Base-by-base conservation (phyloP, 805 yeast genomes). In the Maudiozyma turicensis region DNA sequence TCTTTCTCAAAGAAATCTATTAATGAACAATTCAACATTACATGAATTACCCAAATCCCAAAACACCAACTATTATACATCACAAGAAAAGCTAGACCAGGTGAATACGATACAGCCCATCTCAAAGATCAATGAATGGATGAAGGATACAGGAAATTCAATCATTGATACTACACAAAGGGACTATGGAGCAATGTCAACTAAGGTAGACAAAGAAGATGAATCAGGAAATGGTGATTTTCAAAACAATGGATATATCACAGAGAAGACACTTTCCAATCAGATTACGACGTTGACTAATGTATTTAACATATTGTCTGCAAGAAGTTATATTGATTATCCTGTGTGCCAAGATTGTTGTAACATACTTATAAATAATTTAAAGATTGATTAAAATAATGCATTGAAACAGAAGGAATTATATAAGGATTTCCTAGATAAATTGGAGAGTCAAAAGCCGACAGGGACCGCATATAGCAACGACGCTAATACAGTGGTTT, bases 331-430 rank as follows among this genome's bases (percentile, higher is more conserved):
- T 51, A 74, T 91, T 13, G 95, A 87, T 54, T 81, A 80, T 59
- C 99, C 99, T 0, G 79, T 93, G 13, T 91, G 98, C 58, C 74
- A 74, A 28, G 97, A 90, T 42, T 93, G 99, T 64, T 84, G 93
- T 6, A 78, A 75, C 41, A 63, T 74, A 20, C 65, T 91, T 29
- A 70, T 84, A 9, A 80, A 77, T 8, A 82, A 81, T 49, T 72
- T 88, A 63, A 83, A 81, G 58, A 63, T 70, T 10, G 82, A 82
- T 55, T 85, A 85, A 62, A 91, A 85, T 51, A 85, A 80, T 48
- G 76, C 82, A 5, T 77, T 84, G 15, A 75, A 74, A 52, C 96
- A 91, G 58, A 80, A 91, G 54, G 95, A 89, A 46, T 75, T 78
- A 1, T 93, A 89, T 61, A 68, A 81, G 14, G 77, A 78, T 32